Conservation (phyloP, 176 grass and related monocot genomes). For the Poa annua region DNA sequence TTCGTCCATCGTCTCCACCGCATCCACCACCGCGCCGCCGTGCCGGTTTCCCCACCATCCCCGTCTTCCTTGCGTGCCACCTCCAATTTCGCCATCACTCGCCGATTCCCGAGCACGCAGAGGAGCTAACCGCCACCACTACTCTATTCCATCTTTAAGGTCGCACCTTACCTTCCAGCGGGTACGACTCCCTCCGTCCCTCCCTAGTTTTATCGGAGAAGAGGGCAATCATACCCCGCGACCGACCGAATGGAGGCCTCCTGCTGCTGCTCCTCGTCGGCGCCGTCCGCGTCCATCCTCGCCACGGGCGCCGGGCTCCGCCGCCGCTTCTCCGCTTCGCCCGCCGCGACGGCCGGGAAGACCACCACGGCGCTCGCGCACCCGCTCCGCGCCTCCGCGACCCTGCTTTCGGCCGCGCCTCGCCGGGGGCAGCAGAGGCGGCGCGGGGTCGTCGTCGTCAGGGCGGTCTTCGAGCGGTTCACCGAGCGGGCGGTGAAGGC, state of each 20-base stretch:
- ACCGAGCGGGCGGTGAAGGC: slow-evolving; percentile 84
- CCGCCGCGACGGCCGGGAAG: neutral
- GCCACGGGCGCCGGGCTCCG: slow-evolving; percentile 30
- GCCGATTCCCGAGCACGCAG: slow-evolving; percentile 6
- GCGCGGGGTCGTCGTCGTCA: slow-evolving; percentile 34
- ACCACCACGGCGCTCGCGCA: neutral
- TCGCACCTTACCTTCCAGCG: slow-evolving; percentile 22
- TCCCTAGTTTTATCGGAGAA: slow-evolving; percentile 31
- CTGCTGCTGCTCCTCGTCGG: slow-evolving; percentile 58
- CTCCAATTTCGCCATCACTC: slow-evolving; percentile 14
- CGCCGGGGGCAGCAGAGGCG: slow-evolving; percentile 17
- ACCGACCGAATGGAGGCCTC: slow-evolving; percentile 49
- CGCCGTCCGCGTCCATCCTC: slow-evolving; percentile 48
- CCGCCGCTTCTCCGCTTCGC: slow-evolving; percentile 13
- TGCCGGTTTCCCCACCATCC: neutral
- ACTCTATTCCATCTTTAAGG: slow-evolving; percentile 48
- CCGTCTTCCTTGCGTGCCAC: slow-evolving; percentile 57
- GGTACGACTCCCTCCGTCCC: neutral
- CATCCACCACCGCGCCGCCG: slow-evolving; percentile 16
- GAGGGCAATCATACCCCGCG: slow-evolving; percentile 6
- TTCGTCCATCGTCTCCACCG: neutral
- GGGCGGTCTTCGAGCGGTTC: slow-evolving; percentile 91
- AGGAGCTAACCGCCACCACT: neutral
- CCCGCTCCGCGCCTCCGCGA: slow-evolving; percentile 37
- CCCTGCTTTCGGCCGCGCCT: neutral